Evolutionary conservation across 768 basidiomycete species (phyloP), one percentile per base, ranked within the genome.

Genomic region (Suillus luteus): DNA sequence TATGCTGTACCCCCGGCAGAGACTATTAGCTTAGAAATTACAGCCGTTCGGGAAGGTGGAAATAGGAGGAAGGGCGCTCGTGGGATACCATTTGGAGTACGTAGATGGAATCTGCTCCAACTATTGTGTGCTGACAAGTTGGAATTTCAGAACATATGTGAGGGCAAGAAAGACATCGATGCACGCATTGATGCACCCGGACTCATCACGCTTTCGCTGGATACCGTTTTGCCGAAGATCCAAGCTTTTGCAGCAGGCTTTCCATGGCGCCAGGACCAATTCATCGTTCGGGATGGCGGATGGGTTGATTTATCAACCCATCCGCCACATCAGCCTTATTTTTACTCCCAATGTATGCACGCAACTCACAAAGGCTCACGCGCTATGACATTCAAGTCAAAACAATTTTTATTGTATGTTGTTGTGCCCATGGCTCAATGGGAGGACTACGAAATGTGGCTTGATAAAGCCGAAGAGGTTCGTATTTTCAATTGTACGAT

Each of bases 11-110:
- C 46, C 6, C 40, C 41, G 7, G 58, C 40, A 5, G 58, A 59
- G 58, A 59, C 40, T 9, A 59, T 59, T 19, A 41, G 40, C 27
- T 40, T 59, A 17, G 58, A 43, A n/a, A 17, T 59, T 6, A 3
- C 58, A 5, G 58, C 41, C 15, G 22, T 59, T 22, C 44, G 12
- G 17, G 58, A 59, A 27, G 58, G 58, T 9, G 40, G 58, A 41
- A 22, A 19, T 31, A 59, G 12, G 33, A 59, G 40, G 58, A 40
- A 40, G 22, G 33, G 40, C 9, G 11, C 38, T 4, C 41, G 37
- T 40, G 58, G 58, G 4, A 59, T 27, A 41, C 37, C 15, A 2
- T 24, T 59, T 44, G 58, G 58, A 17, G 58, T 44, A 40, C 11
- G 41, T 59, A 35, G 14, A 37, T 22, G 38, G 31, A 44, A 8